Conservation (phyloP, 306 rosid species). For the Cyamopsis tetragonoloba region DNA sequence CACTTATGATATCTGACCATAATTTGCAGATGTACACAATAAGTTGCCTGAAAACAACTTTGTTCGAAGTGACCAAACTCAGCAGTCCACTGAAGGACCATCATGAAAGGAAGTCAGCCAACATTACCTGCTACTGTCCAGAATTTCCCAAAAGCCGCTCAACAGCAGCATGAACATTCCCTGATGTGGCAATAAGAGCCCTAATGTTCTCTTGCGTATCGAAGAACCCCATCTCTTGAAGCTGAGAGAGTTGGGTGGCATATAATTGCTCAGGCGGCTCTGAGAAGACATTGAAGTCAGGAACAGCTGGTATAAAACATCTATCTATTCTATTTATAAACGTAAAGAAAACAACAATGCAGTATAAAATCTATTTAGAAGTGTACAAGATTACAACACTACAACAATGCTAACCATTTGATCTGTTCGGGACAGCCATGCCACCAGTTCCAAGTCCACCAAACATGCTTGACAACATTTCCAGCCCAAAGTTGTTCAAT, state of each 20-base stretch:
- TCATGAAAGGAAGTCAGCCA: conserved; percentile 23
- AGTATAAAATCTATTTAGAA: not conserved
- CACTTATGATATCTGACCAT: conserved; percentile 31
- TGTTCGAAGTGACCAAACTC: conserved; percentile 36
- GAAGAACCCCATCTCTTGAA: conserved; percentile 94
- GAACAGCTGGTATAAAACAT: not conserved
- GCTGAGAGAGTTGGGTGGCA: conserved; percentile 80
- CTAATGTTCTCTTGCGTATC: conserved; percentile 83
- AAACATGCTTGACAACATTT: conserved; percentile 76
- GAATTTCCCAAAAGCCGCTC: conserved; percentile 79
- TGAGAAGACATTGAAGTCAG: conserved; percentile 26
- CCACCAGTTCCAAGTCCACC: conserved; percentile 91
- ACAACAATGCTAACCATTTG: conserved; percentile 53
- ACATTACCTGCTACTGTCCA: conserved; percentile 51
- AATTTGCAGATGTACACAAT: conserved; percentile 32
- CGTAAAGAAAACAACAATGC: not conserved
- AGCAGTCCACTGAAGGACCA: conserved; percentile 21
- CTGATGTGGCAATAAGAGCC: conserved; percentile 80
- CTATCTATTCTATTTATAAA: conserved; percentile 1
- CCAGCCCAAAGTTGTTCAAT: conserved; percentile 55
- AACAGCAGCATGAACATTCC: conserved; percentile 83
- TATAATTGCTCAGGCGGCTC: conserved; percentile 86
- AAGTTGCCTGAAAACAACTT: conserved; percentile 26
- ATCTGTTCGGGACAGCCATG: conserved; percentile 63
- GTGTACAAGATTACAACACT: not conserved